phyloP scores from a whole-genome alignment of 2,329 filamentous ascomycete species.

The Penicillium italicum region DNA sequence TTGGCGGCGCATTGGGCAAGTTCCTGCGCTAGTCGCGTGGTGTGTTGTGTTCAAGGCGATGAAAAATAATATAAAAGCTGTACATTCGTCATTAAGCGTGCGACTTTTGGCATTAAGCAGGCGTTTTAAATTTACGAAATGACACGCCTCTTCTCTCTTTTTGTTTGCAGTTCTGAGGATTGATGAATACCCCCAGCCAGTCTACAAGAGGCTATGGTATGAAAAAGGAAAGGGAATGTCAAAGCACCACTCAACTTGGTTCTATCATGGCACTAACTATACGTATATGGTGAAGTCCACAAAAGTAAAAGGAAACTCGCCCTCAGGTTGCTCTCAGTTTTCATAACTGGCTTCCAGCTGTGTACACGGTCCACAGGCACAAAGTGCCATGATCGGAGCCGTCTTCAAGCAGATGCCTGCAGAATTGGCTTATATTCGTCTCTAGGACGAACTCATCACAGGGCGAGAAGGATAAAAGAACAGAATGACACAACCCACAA shows the following conservation, averaged over 20 bases:
- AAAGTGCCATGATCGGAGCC: not conserved
- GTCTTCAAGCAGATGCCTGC: slow-evolving; percentile 6
- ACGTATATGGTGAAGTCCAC: not conserved
- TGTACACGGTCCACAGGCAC: not conserved
- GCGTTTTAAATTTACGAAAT: slow-evolving; percentile 2
- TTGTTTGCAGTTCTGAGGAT: not conserved
- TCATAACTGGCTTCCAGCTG: slow-evolving; percentile 7
- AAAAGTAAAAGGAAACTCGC: slow-evolving; percentile 1
- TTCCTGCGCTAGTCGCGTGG: slow-evolving; percentile 63
- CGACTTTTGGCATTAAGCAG: slow-evolving; percentile 1
- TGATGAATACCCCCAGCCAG: not conserved
- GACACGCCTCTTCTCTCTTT: not conserved
- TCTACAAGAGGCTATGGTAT: not conserved
- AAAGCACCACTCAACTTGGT: not conserved
- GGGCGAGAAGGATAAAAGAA: not conserved
- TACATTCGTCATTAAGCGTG: slow-evolving; percentile 1
- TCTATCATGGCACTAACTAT: not conserved
- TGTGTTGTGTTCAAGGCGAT: not conserved
- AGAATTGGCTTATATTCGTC: slow-evolving; percentile 12
- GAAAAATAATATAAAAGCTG: not conserved
- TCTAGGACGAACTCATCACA: slow-evolving; percentile 4
- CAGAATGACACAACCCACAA: not conserved
- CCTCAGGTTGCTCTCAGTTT: slow-evolving; percentile 10
- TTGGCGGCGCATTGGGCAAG: slow-evolving; percentile 75
- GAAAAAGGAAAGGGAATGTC: not conserved